These are phyloP conservation scores for Boechera divaricarpa DNA, from an alignment of 345 rosid species.

Conservation along the genomic window DNA sequence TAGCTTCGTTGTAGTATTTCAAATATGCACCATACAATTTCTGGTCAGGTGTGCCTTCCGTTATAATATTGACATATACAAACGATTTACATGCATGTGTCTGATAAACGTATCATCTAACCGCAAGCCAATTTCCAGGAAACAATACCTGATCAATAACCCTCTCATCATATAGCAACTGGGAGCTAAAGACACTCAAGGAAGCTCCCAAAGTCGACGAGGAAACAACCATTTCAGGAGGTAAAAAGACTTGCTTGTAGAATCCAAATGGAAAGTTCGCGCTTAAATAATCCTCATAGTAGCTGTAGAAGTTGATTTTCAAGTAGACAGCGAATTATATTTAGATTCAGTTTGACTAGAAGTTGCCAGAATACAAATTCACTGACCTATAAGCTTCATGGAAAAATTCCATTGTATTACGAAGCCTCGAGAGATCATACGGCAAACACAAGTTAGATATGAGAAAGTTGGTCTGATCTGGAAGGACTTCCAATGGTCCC, in stretches of 20 bases:
- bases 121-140: conserved; percentile 19
- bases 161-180: conserved; percentile 82
- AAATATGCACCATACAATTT: conserved; percentile 2
- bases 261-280: conserved; percentile 91
- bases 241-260: conserved; percentile 86
- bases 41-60: conserved; percentile 9
- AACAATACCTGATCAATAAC: conserved; percentile 83
- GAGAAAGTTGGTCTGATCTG: conserved; percentile 66
- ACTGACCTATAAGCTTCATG: conserved; percentile 85
- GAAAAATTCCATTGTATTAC: conserved; percentile 80
- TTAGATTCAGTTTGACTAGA: conserved; percentile 25
- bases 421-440: conserved; percentile 61
- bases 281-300: conserved; percentile 89
- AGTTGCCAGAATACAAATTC: conserved; percentile 29
- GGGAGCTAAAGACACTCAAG: conserved; percentile 77
- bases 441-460: conserved; percentile 87
- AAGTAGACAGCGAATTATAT: conserved; percentile 21
- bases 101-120: conserved; percentile 2
- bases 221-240: conserved; percentile 86
- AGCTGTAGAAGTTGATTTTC: conserved; percentile 56
- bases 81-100: not conserved
- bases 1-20: not conserved
- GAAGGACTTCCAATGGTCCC: conserved; percentile 84
- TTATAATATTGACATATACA: conserved; percentile 23
- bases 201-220: conserved; percentile 84